phyloP scores from a whole-genome alignment of 169 alveolate genomes.

The Plasmodium gallinaceum region DNA sequence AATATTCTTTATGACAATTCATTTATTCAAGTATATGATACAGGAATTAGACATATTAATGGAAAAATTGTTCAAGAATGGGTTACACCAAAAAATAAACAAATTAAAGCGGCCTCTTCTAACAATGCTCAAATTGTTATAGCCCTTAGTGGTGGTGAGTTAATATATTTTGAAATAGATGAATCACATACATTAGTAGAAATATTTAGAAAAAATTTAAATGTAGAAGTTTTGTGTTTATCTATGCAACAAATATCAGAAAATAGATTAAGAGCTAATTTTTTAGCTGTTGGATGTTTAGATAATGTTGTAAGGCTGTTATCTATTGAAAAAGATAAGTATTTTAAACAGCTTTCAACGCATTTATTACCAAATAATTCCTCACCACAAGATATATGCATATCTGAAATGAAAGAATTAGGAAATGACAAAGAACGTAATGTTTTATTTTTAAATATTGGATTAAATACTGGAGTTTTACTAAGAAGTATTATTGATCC shows the following conservation, averaged over 20 bases:
- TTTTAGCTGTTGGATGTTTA: conserved; percentile 95
- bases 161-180: conserved; percentile 95
- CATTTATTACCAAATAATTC: conserved; percentile 93
- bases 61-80: conserved; percentile 86
- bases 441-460: conserved; percentile 92
- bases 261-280: conserved; percentile 93
- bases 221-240: conserved; percentile 91
- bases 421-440: conserved; percentile 41
- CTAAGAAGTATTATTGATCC: conserved; percentile 95
- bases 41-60: conserved; percentile 92
- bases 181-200: conserved; percentile 90
- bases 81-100: conserved; percentile 88
- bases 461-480: conserved; percentile 96
- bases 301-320: conserved; percentile 95
- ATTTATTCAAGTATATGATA: conserved; percentile 93
- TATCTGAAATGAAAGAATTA: conserved; percentile 74
- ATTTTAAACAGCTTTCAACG: conserved; percentile 91
- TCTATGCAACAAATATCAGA: conserved; percentile 92
- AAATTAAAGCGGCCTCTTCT: conserved; percentile 93
- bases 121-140: conserved; percentile 94
- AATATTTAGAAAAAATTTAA: conserved; percentile 85
- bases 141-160: conserved; percentile 93
- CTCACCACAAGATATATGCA: conserved; percentile 89
- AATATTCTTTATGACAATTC: conserved; percentile 90
- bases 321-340: conserved; percentile 94